Conservation (phyloP, 1,284 basidiomycete genomes). For the Uromyces viciae-fabae region DNA sequence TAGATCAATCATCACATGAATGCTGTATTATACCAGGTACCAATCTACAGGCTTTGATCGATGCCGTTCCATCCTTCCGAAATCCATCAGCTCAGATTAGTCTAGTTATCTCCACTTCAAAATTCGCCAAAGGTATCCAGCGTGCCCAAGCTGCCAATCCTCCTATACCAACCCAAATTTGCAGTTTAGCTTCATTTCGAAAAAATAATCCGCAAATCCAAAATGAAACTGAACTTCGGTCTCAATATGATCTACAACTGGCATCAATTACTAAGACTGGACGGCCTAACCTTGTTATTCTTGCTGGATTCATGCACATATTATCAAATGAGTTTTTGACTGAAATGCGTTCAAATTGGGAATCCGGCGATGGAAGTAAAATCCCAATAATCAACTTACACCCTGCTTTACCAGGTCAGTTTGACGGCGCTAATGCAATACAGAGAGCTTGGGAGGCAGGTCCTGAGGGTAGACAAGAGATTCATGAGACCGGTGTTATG, state of each 20-base stretch:
- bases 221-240: constrained; percentile 66
- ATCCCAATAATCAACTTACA: constrained; percentile 94
- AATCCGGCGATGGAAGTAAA: constrained; percentile 47
- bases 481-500: constrained; percentile 72
- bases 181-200: constrained; percentile 50
- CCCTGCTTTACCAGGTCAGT: constrained; percentile 87
- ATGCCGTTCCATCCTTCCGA: constrained; percentile 61
- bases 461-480: constrained; percentile 63
- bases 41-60: constrained; percentile 92
- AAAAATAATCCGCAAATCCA: constrained; percentile 71
- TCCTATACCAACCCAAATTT: constrained; percentile 73
- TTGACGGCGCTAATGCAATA: constrained; percentile 88
- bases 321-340: constrained; percentile 62
- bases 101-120: constrained; percentile 86
- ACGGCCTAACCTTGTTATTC: constrained; percentile 77
- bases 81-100: constrained; percentile 70
- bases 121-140: constrained; percentile 80
- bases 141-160: constrained; percentile 67
- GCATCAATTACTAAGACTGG: constrained; percentile 66
- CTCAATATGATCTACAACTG: constrained; percentile 78
- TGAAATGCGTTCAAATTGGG: constrained; percentile 51
- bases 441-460: constrained; percentile 81
- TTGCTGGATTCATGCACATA: constrained; percentile 98
- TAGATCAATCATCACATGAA: not conserved
- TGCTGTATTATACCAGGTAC: constrained; percentile 62